Conservation (phyloP, 2,329 filamentous ascomycete species). For the Neocatenulostroma microsporum region DNA sequence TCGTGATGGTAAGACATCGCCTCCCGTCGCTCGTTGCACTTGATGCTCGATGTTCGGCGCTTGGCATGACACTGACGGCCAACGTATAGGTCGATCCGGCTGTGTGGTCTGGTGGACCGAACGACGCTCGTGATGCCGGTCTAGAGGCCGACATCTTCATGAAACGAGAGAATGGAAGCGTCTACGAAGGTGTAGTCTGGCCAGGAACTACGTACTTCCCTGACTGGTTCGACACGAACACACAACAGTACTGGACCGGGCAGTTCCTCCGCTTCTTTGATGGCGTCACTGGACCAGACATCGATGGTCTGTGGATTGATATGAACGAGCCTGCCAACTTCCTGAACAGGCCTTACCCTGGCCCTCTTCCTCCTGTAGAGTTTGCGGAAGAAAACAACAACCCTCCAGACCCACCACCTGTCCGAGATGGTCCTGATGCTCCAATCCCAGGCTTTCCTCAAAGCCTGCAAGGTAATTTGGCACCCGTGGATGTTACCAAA, state of each 20-base stretch:
- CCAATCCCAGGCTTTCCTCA: constrained; percentile 12
- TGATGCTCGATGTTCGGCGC: too few relatives aligned
- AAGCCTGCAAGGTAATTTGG: constrained; percentile 12
- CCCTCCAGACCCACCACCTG: constrained; percentile 11
- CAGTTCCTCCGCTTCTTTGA: constrained; percentile 61
- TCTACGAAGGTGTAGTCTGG: constrained; percentile 63
- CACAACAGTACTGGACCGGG: constrained; percentile 59
- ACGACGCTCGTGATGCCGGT: constrained; percentile 9
- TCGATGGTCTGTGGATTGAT: constrained; percentile 66
- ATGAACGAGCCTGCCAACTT: constrained; percentile 57
- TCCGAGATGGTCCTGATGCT: constrained; percentile 12
- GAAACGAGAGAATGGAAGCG: constrained; percentile 42
- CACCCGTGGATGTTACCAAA: constrained; percentile 5
- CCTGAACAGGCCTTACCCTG: constrained; percentile 22
- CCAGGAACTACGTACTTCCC: constrained; percentile 46
- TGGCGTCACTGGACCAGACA: constrained; percentile 56
- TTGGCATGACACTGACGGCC: constrained; percentile 43
- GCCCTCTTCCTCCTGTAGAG: constrained; percentile 9
- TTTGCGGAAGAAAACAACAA: constrained; percentile 8
- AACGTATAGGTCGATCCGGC: constrained; percentile 11
- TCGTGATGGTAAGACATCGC: constrained; percentile 58
- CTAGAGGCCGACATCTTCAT: constrained; percentile 10
- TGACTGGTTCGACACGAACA: constrained; percentile 65
- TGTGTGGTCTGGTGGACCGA: too few relatives aligned
- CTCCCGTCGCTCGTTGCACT: too few relatives aligned